Conservation (phyloP, 805 yeast species). For the Suhomyces canberraensis region DNA sequence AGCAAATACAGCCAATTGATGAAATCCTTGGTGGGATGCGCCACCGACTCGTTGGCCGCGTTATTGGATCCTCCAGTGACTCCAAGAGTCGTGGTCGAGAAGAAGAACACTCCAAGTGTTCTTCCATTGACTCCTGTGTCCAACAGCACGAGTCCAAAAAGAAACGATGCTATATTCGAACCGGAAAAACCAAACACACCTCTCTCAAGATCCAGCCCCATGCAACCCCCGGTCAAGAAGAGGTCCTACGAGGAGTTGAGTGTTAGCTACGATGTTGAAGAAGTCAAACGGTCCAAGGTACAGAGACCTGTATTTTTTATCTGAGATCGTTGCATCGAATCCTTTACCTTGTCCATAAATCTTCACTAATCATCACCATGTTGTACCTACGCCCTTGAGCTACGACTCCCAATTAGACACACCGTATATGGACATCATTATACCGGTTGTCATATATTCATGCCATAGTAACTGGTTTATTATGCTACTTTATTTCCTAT, state of each 20-base stretch:
- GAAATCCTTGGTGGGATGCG: constrained; percentile 32
- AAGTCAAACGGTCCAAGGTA: constrained; percentile 24
- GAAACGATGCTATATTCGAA: constrained; percentile 8
- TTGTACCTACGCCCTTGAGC: too few relatives aligned
- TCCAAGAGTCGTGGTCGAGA: constrained; percentile 19
- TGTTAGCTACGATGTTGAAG: constrained; percentile 8
- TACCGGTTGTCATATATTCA: neutral
- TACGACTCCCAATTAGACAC: too few relatives aligned
- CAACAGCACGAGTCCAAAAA: constrained; percentile 26
- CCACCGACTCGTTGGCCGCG: constrained; percentile 23
- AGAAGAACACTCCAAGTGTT: constrained; percentile 4
- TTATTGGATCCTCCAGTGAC: constrained; percentile 27
- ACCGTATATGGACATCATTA: too few relatives aligned
- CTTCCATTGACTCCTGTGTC: constrained; percentile 18
- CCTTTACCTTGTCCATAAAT: constrained; percentile 1
- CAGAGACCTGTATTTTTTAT: constrained; percentile 18
- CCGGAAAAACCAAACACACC: constrained; percentile 8
- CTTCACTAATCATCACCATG: too few relatives aligned
- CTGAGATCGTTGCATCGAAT: constrained; percentile 2
- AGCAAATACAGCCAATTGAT: constrained; percentile 35
- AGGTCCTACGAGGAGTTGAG: constrained; percentile 13
- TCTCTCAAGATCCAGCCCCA: constrained; percentile 8
- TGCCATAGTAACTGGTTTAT: constrained; percentile 1
- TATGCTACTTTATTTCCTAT: neutral
- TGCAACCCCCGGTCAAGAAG: constrained; percentile 15